Percentiles rank a stretch among this genome's conserved stretches.
Evolutionary conservation across 805 yeast genomes (phyloP).

Genomic region (Gaillardinia entomophila): DNA sequence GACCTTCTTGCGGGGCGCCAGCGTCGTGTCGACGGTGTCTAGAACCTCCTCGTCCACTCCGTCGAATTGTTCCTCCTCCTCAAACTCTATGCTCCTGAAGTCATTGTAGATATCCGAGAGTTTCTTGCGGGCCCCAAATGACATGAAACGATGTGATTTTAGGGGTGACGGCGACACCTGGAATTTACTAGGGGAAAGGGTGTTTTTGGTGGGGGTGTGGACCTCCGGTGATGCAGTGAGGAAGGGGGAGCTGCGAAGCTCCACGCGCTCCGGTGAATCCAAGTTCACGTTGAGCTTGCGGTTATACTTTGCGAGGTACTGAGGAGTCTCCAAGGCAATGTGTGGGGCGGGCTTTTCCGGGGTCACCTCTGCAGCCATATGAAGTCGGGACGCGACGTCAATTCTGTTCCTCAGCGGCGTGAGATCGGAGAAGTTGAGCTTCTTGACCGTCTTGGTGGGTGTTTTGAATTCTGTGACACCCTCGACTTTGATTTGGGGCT

Average conservation of each 20-base stretch:
- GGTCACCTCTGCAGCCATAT: neutral
- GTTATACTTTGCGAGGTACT: conserved; percentile 14
- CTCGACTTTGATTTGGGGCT: neutral
- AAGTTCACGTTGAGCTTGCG: conserved; percentile 7
- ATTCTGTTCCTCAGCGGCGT: neutral
- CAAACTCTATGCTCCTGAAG: conserved; percentile 27
- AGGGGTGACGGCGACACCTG: conserved; percentile 45
- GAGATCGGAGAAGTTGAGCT: conserved; percentile 7
- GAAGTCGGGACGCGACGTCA: neutral
- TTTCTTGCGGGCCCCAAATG: conserved; percentile 14
- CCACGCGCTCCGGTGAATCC: neutral
- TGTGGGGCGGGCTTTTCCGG: neutral
- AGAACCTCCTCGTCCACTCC: conserved; percentile 10
- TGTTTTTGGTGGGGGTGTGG: conserved; percentile 11
- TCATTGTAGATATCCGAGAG: conserved; percentile 46
- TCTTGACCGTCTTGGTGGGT: conserved; percentile 22
- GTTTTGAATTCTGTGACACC: conserved; percentile 24
- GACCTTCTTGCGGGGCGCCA: conserved; percentile 12
- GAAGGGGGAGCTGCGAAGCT: neutral
- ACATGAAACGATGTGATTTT: conserved; percentile 25
- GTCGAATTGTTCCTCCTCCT: conserved; percentile 9
- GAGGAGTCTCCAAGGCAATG: conserved; percentile 14
- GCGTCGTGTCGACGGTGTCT: conserved; percentile 4
- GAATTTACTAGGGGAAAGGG: conserved; percentile 10
- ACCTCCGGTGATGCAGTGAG: neutral